Conservation (phyloP, 192 early-diverging fungal genomes). For the Kappamyces sp. region DNA sequence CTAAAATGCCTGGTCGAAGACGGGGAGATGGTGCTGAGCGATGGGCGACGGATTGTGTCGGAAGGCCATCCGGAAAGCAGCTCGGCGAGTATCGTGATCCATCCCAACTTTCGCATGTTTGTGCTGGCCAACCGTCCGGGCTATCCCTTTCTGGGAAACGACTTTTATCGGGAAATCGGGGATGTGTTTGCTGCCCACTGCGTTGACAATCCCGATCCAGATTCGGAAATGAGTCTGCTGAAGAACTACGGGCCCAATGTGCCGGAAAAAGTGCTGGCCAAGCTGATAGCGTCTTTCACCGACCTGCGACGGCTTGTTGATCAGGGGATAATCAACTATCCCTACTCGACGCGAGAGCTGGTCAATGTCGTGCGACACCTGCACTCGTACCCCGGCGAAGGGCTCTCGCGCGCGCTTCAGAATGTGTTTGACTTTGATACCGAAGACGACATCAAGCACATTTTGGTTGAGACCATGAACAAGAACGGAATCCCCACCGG, state of each 20-base stretch:
- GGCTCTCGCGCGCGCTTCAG: constrained; percentile 61
- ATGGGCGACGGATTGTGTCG: constrained; percentile 63
- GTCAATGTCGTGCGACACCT: constrained; percentile 75
- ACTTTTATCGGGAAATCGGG: constrained; percentile 77
- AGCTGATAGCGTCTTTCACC: constrained; percentile 63
- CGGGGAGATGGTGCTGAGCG: constrained; percentile 72
- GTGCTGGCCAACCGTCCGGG: constrained; percentile 78
- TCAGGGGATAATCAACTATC: constrained; percentile 71
- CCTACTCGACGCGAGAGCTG: constrained; percentile 79
- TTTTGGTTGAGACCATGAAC: constrained; percentile 51
- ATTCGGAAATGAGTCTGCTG: constrained; percentile 67
- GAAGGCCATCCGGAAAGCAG: constrained; percentile 9
- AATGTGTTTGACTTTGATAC: constrained; percentile 82
- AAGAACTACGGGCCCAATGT: constrained; percentile 68
- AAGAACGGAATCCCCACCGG: constrained; percentile 70
- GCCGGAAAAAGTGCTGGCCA: constrained; percentile 54
- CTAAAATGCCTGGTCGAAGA: constrained; percentile 69
- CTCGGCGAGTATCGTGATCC: constrained; percentile 22
- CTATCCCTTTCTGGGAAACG: constrained; percentile 72
- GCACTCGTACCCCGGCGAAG: constrained; percentile 65
- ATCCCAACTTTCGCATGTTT: constrained; percentile 71
- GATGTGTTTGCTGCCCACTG: constrained; percentile 66
- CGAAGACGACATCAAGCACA: constrained; percentile 26
- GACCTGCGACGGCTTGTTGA: constrained; percentile 67
- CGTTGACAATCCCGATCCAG: constrained; percentile 71